Evolutionary conservation across 2,329 filamentous ascomycete genomes (phyloP).

Genomic region (Ceratocystis papillata): DNA sequence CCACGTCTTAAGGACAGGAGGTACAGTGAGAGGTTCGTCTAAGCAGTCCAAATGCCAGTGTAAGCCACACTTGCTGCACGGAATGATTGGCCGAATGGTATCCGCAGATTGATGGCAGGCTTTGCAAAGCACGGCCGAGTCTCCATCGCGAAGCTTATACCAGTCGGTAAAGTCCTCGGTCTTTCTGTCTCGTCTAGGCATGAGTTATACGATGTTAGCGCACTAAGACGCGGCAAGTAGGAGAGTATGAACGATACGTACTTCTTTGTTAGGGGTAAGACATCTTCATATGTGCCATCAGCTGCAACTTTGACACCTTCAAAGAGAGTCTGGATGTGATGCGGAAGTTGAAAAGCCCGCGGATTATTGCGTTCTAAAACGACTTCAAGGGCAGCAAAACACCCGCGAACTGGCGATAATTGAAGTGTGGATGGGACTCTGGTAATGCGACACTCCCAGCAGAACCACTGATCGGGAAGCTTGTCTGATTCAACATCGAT

Average conservation of each 20-base stretch:
- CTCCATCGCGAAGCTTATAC: slow-evolving; percentile 56
- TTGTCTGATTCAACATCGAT: slow-evolving; percentile 61
- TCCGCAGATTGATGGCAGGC: slow-evolving; percentile 58
- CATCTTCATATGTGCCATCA: slow-evolving; percentile 72
- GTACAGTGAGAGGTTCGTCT: slow-evolving; percentile 69
- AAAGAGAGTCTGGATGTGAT: slow-evolving; percentile 61
- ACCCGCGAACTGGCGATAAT: slow-evolving; percentile 34
- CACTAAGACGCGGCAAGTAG: neutral
- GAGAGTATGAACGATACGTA: neutral
- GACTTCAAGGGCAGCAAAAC: slow-evolving; percentile 53
- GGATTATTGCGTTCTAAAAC: slow-evolving; percentile 58
- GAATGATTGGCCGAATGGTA: slow-evolving; percentile 61
- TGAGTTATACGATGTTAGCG: neutral
- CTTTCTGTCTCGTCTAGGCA: slow-evolving; percentile 29
- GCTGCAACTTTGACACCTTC: slow-evolving; percentile 65
- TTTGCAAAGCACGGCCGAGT: slow-evolving; percentile 68
- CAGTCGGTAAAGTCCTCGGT: slow-evolving; percentile 56
- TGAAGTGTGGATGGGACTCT: slow-evolving; percentile 29
- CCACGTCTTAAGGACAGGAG: slow-evolving; percentile 69
- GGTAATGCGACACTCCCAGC: slow-evolving; percentile 53
- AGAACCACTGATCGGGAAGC: slow-evolving; percentile 72
- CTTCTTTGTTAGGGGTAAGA: slow-evolving; percentile 31
- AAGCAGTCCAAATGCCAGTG: slow-evolving; percentile 91
- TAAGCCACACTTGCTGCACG: slow-evolving; percentile 71
- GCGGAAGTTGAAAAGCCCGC: slow-evolving; percentile 61